Base-by-base conservation (phyloP, 257 asterid genomes). In the Jaltomata sinuosa region DNA sequence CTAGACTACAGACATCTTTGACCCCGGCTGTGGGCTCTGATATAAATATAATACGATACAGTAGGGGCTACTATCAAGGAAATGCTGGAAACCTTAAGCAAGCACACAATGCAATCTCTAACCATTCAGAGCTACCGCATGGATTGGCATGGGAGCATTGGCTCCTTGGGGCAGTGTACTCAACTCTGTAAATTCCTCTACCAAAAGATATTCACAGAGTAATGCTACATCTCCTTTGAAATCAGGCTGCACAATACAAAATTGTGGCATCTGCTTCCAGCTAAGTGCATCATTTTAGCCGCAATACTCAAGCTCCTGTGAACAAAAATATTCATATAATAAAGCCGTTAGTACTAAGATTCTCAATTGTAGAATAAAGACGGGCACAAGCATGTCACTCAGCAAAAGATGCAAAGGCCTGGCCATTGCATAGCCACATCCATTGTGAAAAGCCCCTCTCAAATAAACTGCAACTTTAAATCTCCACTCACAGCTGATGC, bases 181-280 rank as follows among this genome's bases (percentile, higher is more conserved):
- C 38, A 42, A 72, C 12, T 42, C 61, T 27, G 61, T 47, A 16
- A 74, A 14, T 74, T 74, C n/a, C 80, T 22, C 57, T 74, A 74
- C 80, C 80, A 74, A 76, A 76, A 47, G 81, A 47, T 76, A 76
- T 76, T 76, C 59, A 76, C 81, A 76, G n/a, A 49, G 81, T 76
- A 76, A 25, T 74, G 59, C 81, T 74, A 74, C 40, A 45, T 74
- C 16, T 74, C 81, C 54, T 27, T 22, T 14, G 40, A 22, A 25
- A 74, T 74, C 57, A 25, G 81, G 40, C 25, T 47, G 42, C 61
- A 76, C 61, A 47, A 27, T 27, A 76, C 40, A 47, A 76, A 16
- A 42, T 47, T 76, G 61, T 76, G 25, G 22, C 81, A 76, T 25
- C n/a, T 47, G 81, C 81, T 76, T 76, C 81, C 61, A 47, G 61